Evolutionary conservation across 257 asterid species (phyloP), one percentile per base, ranked within the genome.

Genomic region (Nicotiana attenuata): DNA sequence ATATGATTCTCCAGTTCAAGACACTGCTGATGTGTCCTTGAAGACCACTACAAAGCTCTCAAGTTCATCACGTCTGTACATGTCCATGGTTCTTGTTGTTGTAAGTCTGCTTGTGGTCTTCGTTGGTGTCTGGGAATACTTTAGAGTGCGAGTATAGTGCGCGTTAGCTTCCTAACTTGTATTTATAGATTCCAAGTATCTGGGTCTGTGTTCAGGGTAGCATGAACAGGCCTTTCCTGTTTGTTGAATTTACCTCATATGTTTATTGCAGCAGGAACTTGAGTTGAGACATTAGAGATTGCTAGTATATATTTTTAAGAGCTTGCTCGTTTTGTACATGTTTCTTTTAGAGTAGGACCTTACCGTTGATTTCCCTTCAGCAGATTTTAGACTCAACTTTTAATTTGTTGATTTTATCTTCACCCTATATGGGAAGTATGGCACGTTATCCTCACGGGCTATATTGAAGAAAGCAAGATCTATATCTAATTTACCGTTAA

Each of bases 11-110:
- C 64, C 76, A 68, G 6, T 80, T 28, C 6, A 80, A 8, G 78
- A 50, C 28, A 75, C 41, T 75, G 16, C 50, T 26, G 79, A 47
- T 24, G 63, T 57, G 60, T 35, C 83, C 86, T 50, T 87, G 31
- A 57, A 50, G 53, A 57, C 69, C 28, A 71, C 81, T 14, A 61
- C 86, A 10, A 31, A 15, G 76, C 63, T 5, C 16, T 80, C 87
- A 11, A 83, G 68, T 41, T 85, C 88, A 22, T 75, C 88, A 4
- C 31, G 66, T 6, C 45, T 77, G 60, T 87, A 78, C 82, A 56
- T 85, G 85, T 86, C 92, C 33, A 87, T 81, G 93, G 86, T 89
- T 65, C 81, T 92, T 75, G 82, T 89, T 82, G 82, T 88, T 47
- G 57, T 79, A 52, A 81, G 97, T 78, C 65, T 93, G 75, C 13